Evolutionary conservation across 441 rosid genomes (phyloP), one percentile per base, ranked within the genome.

Genomic region (Eutrema salsugineum): DNA sequence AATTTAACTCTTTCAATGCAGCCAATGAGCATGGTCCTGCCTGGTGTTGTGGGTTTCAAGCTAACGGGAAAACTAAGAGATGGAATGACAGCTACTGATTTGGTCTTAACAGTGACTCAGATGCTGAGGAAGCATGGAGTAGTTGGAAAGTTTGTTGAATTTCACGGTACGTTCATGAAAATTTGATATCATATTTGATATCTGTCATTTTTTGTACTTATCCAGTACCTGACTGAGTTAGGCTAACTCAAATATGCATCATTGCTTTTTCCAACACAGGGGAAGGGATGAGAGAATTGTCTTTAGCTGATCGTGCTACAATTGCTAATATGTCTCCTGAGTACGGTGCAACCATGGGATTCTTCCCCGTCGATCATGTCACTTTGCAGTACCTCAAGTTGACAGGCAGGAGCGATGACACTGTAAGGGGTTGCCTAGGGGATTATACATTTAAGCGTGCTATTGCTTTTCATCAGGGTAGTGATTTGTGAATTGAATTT

Each of bases 301-400:
- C 98, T 61, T 73, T 93, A 60, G 97, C 98, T 16, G 96, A 91
- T 68, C 91, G 97, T 79, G 98, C 97, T 55, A 93, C 98, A 36
- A 93, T 93, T 74, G 97, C 97, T 46, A 93, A 93, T 79, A 93
- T 91, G 98, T 93, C 97, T 77, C 98, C 97, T 3, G 98, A 93
- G 79, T 93, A 93, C 57, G 96, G 98, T 79, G 97, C 98, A 72
- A 91, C 97, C 64, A 93, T 93, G 98, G 98, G 97, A 50, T 93
- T 93, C 85, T 93, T 93, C 76, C 98, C 98, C 27, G 97, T 93
- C 75, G 97, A 93, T 79, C 90, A 88, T 79, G 91, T 91, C 61
- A 91, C 98, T 19, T 78, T 93, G 74, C 93, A 89, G 42, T 93
- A 93, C 80, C 86, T 93, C 66, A 86, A 73, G 81, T 71, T 93